Conservation (phyloP, 1,139 yeast species). For the Lodderomyces pseudojiufengensis region DNA sequence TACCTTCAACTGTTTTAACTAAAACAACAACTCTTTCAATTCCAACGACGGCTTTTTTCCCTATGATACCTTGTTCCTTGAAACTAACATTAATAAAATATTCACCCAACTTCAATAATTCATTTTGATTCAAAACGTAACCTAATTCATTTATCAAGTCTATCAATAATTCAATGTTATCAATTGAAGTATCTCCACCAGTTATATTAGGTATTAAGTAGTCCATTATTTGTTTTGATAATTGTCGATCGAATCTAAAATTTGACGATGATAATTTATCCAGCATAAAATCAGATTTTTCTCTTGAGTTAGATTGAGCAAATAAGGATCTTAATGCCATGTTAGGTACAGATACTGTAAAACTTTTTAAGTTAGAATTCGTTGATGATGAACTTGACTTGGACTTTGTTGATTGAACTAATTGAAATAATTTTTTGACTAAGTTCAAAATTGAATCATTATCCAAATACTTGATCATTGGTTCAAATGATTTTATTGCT, state of each 20-base stretch:
- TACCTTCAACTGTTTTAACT: conserved; percentile 16
- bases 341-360: conserved; percentile 62
- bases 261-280: conserved; percentile 15
- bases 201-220: conserved; percentile 20
- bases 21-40: conserved; percentile 46
- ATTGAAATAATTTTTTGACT: conserved; percentile 23
- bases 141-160: conserved; percentile 60
- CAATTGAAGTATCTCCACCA: conserved; percentile 40
- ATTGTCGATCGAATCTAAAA: conserved; percentile 12
- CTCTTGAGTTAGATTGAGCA: conserved; percentile 15
- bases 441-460: conserved; percentile 23
- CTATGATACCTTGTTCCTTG: conserved; percentile 43
- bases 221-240: conserved; percentile 22
- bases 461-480: conserved; percentile 29
- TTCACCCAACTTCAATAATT: conserved; percentile 33
- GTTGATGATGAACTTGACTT: conserved; percentile 7
- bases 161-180: conserved; percentile 59
- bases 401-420: conserved; percentile 16
- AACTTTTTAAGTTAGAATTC: conserved; percentile 23
- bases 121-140: conserved; percentile 38
- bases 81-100: conserved; percentile 40
- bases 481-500: conserved; percentile 59
- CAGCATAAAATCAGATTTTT: conserved; percentile 21
- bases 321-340: conserved; percentile 69
- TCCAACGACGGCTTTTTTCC: conserved; percentile 55